These are phyloP conservation scores for Leucocoprinus sp. DNA, from an alignment of 768 basidiomycete genomes.

Conservation along the genomic window DNA sequence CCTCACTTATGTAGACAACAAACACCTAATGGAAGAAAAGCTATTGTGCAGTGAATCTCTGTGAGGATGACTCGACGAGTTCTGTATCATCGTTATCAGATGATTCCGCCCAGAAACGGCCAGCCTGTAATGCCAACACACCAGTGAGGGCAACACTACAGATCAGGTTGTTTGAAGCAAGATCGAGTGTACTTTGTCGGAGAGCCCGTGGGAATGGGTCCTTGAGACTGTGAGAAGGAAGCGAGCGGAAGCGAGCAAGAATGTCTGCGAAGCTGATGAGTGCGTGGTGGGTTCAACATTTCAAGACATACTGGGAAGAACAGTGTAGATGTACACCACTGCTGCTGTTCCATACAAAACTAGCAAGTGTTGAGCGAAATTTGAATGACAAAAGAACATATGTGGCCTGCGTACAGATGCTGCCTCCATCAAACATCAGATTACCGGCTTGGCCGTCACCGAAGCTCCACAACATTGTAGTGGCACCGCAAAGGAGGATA, in stretches of 20 bases:
- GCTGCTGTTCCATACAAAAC: constrained; percentile 73
- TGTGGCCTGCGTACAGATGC: constrained; percentile 56
- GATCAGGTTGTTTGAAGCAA: constrained; percentile 78
- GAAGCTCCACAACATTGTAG: constrained; percentile 71
- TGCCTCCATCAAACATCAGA: constrained; percentile 88
- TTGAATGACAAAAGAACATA: background rate
- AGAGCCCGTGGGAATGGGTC: constrained; percentile 59
- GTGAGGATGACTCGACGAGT: constrained; percentile 15
- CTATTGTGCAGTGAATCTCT: background rate
- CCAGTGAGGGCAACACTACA: constrained; percentile 85
- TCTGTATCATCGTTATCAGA: constrained; percentile 53
- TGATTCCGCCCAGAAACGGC: constrained; percentile 78
- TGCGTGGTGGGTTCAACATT: no score
- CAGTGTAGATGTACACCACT: constrained; percentile 66
- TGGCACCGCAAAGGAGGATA: constrained; percentile 50
- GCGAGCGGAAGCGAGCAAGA: constrained; percentile 45
- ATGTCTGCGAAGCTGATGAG: constrained; percentile 48
- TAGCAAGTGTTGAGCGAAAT: constrained; percentile 21
- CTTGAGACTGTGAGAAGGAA: constrained; percentile 43
- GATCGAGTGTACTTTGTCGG: constrained; percentile 59
- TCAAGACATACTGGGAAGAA: constrained; percentile 75
- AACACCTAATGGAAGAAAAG: background rate
- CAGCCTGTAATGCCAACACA: constrained; percentile 77
- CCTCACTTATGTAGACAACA: background rate
- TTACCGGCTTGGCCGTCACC: constrained; percentile 73